Evolutionary conservation across 306 rosid genomes (phyloP).

Genomic region (Medicago lupulina): DNA sequence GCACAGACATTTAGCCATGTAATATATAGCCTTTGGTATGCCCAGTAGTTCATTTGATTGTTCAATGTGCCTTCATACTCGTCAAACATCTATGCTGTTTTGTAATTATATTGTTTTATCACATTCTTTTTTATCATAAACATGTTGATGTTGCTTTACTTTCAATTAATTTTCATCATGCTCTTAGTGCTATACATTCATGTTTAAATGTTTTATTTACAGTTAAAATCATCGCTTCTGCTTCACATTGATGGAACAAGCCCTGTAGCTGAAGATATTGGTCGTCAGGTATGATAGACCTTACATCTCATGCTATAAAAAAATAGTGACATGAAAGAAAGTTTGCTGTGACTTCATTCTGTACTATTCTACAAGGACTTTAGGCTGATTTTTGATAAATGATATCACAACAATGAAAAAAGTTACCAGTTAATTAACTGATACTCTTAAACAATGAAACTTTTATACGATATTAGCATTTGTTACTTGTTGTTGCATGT

Average conservation of each 20-base stretch:
- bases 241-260: constrained; percentile 94
- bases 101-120: neutral
- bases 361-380: neutral
- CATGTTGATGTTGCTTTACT: neutral
- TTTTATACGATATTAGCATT: neutral
- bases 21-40: constrained; percentile 2
- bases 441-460: neutral
- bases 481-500: neutral
- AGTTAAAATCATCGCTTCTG: constrained; percentile 89
- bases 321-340: neutral
- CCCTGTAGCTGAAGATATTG: constrained; percentile 91
- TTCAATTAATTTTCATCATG: neutral
- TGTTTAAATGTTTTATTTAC: constrained; percentile 35
- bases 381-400: constrained; percentile 8
- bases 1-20: no score
- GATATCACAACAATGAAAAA: neutral
- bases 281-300: constrained; percentile 76
- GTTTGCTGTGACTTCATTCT: neutral
- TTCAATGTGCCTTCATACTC: neutral
- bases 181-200: neutral
- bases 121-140: neutral
- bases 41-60: neutral
- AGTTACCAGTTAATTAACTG: neutral
- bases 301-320: neutral
- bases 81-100: constrained; percentile 2